Percentiles rank a stretch among this genome's conserved stretches.
phyloP scores from a whole-genome alignment of 208 protist genomes.

The Trypanosomatidae sp. region DNA sequence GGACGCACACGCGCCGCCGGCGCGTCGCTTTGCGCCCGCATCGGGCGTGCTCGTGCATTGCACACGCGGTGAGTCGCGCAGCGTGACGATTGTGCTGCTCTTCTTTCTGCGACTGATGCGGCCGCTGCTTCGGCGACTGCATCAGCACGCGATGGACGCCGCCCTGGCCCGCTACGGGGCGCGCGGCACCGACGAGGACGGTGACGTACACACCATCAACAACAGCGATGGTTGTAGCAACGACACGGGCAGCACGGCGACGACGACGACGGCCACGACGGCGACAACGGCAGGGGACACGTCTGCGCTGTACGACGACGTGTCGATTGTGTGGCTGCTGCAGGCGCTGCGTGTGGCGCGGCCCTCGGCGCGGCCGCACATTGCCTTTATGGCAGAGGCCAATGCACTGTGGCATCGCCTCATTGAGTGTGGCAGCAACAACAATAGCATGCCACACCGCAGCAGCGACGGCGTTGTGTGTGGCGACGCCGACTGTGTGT shows the following conservation, averaged over 20 bases:
- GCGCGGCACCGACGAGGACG: too few species aligned
- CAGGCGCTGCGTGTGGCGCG: conserved; percentile 24
- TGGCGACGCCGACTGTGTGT: too few species aligned
- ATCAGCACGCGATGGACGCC: too few species aligned
- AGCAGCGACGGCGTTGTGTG: too few species aligned
- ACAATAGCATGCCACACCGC: too few species aligned
- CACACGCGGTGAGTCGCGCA: conserved; percentile 58
- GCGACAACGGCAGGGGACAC: too few species aligned
- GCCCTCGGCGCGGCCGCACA: conserved; percentile 34
- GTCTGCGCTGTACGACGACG: background rate
- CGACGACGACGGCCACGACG: background rate
- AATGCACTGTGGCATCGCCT: conserved; percentile 20
- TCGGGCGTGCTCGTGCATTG: conserved; percentile 54
- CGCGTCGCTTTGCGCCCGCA: background rate
- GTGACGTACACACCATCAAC: too few species aligned
- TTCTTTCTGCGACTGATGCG: too few species aligned
- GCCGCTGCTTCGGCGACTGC: too few species aligned
- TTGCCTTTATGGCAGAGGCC: conserved; percentile 56
- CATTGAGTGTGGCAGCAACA: conserved; percentile 1
- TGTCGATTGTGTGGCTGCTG: conserved; percentile 11
- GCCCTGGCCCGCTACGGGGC: too few species aligned
- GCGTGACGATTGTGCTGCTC: conserved; percentile 50
- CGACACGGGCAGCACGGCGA: background rate
- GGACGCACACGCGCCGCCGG: background rate
- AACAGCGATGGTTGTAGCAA: background rate